Evolutionary conservation across 2,329 filamentous ascomycete genomes (phyloP), one percentile per base, ranked within the genome.

Genomic region (Clonostachys solani): DNA sequence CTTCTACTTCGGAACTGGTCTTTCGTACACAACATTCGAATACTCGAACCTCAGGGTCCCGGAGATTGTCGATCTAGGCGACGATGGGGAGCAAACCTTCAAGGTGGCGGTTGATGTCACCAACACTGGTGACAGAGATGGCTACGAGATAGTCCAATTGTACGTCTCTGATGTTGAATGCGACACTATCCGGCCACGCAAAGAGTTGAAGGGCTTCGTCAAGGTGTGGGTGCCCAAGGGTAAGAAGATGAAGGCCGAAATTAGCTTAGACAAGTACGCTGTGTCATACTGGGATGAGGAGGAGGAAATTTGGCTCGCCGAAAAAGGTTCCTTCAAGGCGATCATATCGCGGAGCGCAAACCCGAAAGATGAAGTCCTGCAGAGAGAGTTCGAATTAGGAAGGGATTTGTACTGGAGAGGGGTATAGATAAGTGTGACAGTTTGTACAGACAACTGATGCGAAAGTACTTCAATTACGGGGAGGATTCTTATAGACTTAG

Each of bases 1-100:
- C 0, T 90, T 89, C 65, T 74, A 84, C 29, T 90, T 90, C 53
- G 87, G 87, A 12, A 84, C 88, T 60, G 86, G 87, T 2, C 73
- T 90, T 8, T 86, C 83, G 1, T 91, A 90, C 62, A 89, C 86
- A 0, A 77, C 68, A 0, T 90, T 90, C 60, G 72, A 76, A 42
- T 85, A 87, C 34, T 10, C 10, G 57, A 80, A 81, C 13, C 67
- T n/a, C n/a, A n/a, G n/a, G n/a, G n/a, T n/a, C n/a, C n/a, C n/a
- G n/a, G n/a, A n/a, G n/a, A n/a, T n/a, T n/a, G n/a, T n/a, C n/a
- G n/a, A n/a, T n/a, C n/a, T n/a, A n/a, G 72, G 1, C 75, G n/a
- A n/a, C n/a, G n/a, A n/a, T n/a, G n/a, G n/a, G n/a, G n/a, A n/a
- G n/a, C n/a, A n/a, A 43, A 64, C 58, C 1, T 65, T 77, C 47